A percentile compares a stretch with the other conserved stretches of the same genome.
Conservation (phyloP, 208 protist species). For the Acanthamoeba lenticulata region DNA sequence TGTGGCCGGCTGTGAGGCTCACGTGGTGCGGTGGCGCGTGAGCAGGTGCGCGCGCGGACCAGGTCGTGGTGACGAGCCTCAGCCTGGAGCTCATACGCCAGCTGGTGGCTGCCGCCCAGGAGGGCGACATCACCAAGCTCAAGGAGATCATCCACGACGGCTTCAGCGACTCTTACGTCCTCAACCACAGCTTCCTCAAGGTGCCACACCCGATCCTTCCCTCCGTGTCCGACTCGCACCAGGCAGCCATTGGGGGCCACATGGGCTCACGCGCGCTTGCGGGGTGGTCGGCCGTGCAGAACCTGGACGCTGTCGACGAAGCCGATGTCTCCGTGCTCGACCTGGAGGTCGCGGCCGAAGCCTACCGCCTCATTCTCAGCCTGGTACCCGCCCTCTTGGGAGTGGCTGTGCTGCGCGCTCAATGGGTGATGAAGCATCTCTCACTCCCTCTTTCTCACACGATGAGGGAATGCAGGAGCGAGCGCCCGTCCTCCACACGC, state of each 20-base stretch:
- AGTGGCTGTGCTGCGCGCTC: too few relatives aligned
- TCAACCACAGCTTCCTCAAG: constrained; percentile 62
- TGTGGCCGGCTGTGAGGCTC: too few relatives aligned
- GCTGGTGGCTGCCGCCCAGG: not conserved
- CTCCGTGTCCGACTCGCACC: not conserved
- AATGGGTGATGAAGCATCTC: too few relatives aligned
- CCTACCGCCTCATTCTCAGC: not conserved
- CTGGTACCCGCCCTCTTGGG: not conserved
- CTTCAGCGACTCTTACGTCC: constrained; percentile 56
- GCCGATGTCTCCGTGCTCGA: not conserved
- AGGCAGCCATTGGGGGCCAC: not conserved
- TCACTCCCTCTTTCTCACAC: not conserved
- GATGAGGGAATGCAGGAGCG: not conserved
- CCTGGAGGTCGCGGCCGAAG: not conserved
- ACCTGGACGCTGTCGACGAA: not conserved
- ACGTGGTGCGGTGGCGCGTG: not conserved
- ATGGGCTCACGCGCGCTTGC: not conserved
- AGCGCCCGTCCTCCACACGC: constrained; percentile 34
- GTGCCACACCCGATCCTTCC: not conserved
- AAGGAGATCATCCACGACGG: constrained; percentile 47
- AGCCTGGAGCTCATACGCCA: constrained; percentile 27
- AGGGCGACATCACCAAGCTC: constrained; percentile 28
- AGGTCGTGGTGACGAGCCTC: constrained; percentile 3
- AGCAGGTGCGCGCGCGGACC: not conserved
- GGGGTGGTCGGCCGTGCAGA: not conserved